Evolutionary conservation across 2,329 filamentous ascomycete genomes (phyloP), one percentile per base, ranked within the genome.

Genomic region (Penicillium sp.): DNA sequence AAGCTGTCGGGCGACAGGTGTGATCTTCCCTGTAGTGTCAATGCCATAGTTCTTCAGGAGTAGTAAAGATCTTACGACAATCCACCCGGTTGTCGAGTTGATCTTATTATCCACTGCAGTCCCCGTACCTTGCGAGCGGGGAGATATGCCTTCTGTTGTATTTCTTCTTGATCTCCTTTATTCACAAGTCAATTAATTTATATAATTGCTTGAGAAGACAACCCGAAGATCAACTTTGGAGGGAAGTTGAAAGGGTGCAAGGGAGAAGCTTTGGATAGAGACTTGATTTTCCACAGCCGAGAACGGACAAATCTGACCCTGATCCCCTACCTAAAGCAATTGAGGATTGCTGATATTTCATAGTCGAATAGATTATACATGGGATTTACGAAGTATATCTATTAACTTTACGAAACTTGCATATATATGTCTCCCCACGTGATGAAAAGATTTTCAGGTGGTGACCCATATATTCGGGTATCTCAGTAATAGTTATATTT

Each of bases 1-100:
- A 96, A 96, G 67, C 85, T 85, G 76, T 91, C 82, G 38, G 51
- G 22, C 74, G 88, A 82, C 77, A 81, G 82, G 71, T 75, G 75
- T 75, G 73, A 70, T 77, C 76, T 83, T 83, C 73, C 73, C 76
- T 77, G 73, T 67, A 68, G 80, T 76, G 82, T 85, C 78, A 85
- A 83, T 82, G 77, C 78, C 81, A 84, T 84, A 61, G 78, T 80
- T 30, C 76, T 75, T 71, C 63, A 65, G 73, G 73, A 73, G 62
- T 71, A 74, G 73, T 67, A 69, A 75, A 78, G 71, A 73, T 69
- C 81, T 84, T 83, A 84, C 81, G 74, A 67, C 72, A 67, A 69
- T 68, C 68, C 67, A 53, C 61, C 56, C 59, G 51, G 56, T 56
- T 57, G 51, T 61, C 50, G 35, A 60, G 43, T 50, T 44, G 38